Conservation (phyloP, 768 basidiomycete genomes). For the Polyporus arcularius region DNA sequence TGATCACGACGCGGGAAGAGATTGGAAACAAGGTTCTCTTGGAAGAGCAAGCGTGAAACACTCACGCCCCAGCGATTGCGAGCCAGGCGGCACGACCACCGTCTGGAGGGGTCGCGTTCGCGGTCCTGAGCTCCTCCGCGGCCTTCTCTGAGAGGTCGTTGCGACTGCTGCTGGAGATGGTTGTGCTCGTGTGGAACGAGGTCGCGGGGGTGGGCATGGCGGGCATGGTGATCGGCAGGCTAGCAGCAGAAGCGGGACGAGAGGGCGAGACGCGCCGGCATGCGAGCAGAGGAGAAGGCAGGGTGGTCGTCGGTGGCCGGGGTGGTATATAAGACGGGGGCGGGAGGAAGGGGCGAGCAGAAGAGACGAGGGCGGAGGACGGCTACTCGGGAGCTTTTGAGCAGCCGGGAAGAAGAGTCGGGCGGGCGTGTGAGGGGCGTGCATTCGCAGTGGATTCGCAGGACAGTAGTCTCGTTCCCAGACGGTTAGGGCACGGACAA, state of each 20-base stretch:
- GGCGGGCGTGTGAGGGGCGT: no score
- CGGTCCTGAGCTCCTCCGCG: neutral
- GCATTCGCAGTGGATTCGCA: no score
- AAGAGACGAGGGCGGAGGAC: no score
- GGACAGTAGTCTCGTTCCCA: no score
- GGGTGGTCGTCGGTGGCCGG: no score
- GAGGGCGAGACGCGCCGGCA: no score
- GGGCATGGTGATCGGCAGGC: neutral
- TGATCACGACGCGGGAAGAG: neutral
- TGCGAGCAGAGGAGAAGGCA: no score
- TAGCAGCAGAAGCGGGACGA: neutral
- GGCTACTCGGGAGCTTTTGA: no score
- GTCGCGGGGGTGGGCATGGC: neutral
- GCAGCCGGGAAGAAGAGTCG: no score
- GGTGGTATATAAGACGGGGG: no score
- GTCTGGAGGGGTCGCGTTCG: neutral
- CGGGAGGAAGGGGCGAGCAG: no score
- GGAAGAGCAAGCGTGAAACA: neutral
- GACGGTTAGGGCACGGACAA: no score
- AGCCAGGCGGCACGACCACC: slow-evolving; percentile 12
- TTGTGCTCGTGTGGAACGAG: neutral
- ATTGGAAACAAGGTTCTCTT: neutral
- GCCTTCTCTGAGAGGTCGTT: neutral
- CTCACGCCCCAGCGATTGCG: slow-evolving; percentile 27
- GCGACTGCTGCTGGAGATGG: neutral